Percentiles rank a stretch among this genome's conserved stretches.
phyloP scores from a whole-genome alignment of 768 basidiomycete genomes.

The Pseudohyphozyma bogoriensis region DNA sequence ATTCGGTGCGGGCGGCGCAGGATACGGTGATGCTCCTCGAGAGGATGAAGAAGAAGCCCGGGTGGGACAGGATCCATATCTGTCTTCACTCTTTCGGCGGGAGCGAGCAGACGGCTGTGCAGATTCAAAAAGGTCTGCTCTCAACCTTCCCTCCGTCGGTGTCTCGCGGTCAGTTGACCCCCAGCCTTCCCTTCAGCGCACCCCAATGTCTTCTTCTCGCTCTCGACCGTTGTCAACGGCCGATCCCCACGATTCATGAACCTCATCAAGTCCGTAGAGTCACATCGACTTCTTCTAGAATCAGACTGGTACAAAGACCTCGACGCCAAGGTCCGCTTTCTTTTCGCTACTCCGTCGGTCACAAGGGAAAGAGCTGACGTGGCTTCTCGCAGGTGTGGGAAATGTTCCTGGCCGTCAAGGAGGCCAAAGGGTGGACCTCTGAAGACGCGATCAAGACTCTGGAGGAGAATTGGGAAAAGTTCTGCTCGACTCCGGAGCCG shows the following conservation, averaged over 20 bases:
- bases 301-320: constrained; percentile 50
- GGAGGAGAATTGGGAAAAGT: background rate
- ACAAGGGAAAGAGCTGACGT: background rate
- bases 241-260: constrained; percentile 54
- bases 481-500: background rate
- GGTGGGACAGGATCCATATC: constrained; percentile 60
- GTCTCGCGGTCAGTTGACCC: background rate
- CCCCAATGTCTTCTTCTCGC: constrained; percentile 70
- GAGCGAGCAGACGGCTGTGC: constrained; percentile 61
- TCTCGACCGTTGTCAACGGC: constrained; percentile 75
- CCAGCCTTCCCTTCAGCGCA: constrained; percentile 46
- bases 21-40: constrained; percentile 58
- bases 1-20: constrained; percentile 69
- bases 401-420: background rate
- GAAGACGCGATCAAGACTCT: background rate
- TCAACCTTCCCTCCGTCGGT: background rate
- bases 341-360: background rate
- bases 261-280: constrained; percentile 56
- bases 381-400: background rate
- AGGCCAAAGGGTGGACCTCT: background rate
- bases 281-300: constrained; percentile 68
- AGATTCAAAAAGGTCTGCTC: constrained; percentile 54
- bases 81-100: constrained; percentile 87
- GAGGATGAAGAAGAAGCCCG: constrained; percentile 44
- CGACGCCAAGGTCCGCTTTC: background rate